Evolutionary conservation across 2,329 filamentous ascomycete species (phyloP), one percentile per base, ranked within the genome.

Genomic region (Claviceps paspali): DNA sequence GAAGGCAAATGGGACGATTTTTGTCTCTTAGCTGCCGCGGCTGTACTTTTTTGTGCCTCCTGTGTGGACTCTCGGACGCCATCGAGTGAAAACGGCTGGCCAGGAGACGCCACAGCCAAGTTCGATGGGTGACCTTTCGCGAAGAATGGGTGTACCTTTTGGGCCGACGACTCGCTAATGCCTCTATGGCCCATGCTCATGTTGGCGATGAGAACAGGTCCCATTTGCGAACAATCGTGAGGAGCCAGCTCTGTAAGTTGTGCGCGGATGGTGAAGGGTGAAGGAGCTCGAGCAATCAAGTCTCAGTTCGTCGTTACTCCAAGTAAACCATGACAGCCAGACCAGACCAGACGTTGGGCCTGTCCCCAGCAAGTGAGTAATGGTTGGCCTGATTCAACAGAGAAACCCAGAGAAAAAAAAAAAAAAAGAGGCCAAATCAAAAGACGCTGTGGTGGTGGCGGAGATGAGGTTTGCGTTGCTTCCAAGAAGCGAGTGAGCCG

Each of bases 141-240:
- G 48, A 75, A 74, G 54, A 75, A 73, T 14, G 71, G 70, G 45
- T 75, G 71, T 27, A 74, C 48, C 44, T 68, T 70, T 47, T 62
- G 65, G 18, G 50, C 46, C 28, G 49, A 42, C 8, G 52, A 48
- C 38, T 58, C 59, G 41, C 48, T 50, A 36, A 54, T 44, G 39
- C 50, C 55, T 49, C 58, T 55, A 38, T 58, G 58, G n/a, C n/a
- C n/a, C n/a, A n/a, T n/a, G 44, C 56, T 54, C 68, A 71, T 73
- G 34, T 51, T 58, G 47, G 56, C 54, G 38, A 63, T 51, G 40
- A 60, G 46, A 30, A 61, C 49, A 29, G 60, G 53, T 53, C 59
- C 61, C 64, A 68, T 69, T 33, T 34, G 30, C n/a, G n/a, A n/a
- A n/a, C n/a, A n/a, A n/a, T n/a, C n/a, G n/a, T n/a, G n/a, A n/a